phyloP scores from a whole-genome alignment of 139 green algal genomes.

The Picochlorum sp. region DNA sequence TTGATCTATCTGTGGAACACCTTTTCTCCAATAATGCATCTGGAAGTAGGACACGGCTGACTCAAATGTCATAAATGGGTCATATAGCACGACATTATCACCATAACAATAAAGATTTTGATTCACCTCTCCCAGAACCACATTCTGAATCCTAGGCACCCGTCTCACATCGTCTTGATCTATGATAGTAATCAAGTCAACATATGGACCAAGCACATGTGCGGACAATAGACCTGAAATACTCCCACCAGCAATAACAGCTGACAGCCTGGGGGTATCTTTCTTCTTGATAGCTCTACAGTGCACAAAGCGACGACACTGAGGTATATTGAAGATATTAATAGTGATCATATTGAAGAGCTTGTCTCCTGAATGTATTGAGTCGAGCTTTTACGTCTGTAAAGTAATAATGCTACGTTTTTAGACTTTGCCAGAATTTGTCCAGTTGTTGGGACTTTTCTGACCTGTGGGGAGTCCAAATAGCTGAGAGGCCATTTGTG shows the following conservation, averaged over 20 bases:
- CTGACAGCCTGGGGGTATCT: not conserved
- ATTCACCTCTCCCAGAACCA: too few relatives aligned
- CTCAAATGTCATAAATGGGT: too few relatives aligned
- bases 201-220: not conserved
- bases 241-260: constrained; percentile 2
- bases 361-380: too few relatives aligned
- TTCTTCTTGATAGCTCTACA: not conserved
- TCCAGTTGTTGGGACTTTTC: too few relatives aligned
- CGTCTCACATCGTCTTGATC: constrained; percentile 1
- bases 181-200: not conserved
- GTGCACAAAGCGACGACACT: not conserved
- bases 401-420: too few relatives aligned
- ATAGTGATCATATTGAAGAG: not conserved
- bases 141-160: not conserved
- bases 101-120: too few relatives aligned
- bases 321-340: not conserved
- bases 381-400: too few relatives aligned
- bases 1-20: constrained; percentile 10
- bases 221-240: constrained; percentile 4
- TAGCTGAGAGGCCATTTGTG: too few relatives aligned
- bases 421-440: too few relatives aligned
- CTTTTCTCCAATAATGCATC: not conserved
- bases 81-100: too few relatives aligned
- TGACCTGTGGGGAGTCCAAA: too few relatives aligned
- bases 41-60: not conserved